Conservation (phyloP, 371 early-diverging fungal species). For the Zancudomyces culisetae region DNA sequence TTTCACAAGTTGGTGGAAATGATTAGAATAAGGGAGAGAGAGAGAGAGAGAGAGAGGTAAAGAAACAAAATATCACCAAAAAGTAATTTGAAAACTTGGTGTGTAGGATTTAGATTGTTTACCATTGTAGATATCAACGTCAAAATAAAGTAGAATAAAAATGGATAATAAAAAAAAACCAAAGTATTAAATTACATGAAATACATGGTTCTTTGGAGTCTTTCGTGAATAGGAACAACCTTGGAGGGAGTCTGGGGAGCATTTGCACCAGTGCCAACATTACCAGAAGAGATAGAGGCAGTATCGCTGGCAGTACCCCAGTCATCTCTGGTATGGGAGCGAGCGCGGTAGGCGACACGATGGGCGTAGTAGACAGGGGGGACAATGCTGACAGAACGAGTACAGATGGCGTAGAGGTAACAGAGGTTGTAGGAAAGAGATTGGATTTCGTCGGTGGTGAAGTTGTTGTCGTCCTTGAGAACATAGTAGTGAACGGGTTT, state of each 20-base stretch:
- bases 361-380: slow-evolving; percentile 79
- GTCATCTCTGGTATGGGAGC: slow-evolving; percentile 42
- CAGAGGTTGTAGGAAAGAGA: slow-evolving; percentile 72
- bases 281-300: slow-evolving; percentile 7
- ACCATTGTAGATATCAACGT: no score
- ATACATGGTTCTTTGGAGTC: slow-evolving; percentile 34
- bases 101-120: no score
- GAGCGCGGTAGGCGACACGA: slow-evolving; percentile 55
- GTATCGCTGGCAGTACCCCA: slow-evolving; percentile 13
- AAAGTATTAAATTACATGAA: slow-evolving; percentile 38
- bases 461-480: slow-evolving; percentile 63
- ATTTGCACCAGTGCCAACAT: slow-evolving; percentile 5
- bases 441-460: slow-evolving; percentile 54
- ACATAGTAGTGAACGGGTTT: slow-evolving; percentile 81
- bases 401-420: slow-evolving; percentile 73
- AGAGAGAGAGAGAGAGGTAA: no score
- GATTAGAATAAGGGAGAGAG: no score
- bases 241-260: slow-evolving; percentile 5
- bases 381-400: slow-evolving; percentile 55
- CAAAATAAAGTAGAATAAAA: no score
- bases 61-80: no score
- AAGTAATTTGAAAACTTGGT: no score
- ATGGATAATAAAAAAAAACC: no score
- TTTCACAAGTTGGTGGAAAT: no score
- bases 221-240: slow-evolving; percentile 25